Conservation (phyloP, 306 rosid genomes). For the Chamaecrista fasciculata region DNA sequence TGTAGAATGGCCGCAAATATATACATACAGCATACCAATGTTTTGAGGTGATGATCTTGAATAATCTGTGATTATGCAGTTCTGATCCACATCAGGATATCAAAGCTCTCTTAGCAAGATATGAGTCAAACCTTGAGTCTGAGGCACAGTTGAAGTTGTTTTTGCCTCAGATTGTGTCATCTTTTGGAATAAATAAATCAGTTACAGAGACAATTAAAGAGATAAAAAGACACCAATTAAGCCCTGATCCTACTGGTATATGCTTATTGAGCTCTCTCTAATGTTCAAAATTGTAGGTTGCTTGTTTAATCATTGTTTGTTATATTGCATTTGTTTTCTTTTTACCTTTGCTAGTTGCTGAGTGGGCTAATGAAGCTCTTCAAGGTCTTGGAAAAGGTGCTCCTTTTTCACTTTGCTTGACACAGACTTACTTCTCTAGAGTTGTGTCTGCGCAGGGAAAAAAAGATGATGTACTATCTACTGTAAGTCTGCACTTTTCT, state of each 20-base stretch:
- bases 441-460: slow-evolving; percentile 72
- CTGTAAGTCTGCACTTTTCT: slow-evolving; percentile 37
- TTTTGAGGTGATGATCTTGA: slow-evolving; percentile 24
- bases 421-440: slow-evolving; percentile 69
- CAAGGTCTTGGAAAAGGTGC: slow-evolving; percentile 87
- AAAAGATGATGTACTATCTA: slow-evolving; percentile 53
- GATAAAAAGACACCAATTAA: slow-evolving; percentile 57
- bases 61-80: slow-evolving; percentile 45
- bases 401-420: slow-evolving; percentile 88
- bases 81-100: slow-evolving; percentile 85
- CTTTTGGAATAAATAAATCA: slow-evolving; percentile 65
- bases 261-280: slow-evolving; percentile 28
- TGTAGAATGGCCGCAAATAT: slow-evolving; percentile 11
- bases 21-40: not conserved
- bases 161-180: slow-evolving; percentile 70
- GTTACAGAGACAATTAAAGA: slow-evolving; percentile 71
- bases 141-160: slow-evolving; percentile 58
- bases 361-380: slow-evolving; percentile 96
- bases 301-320: not conserved
- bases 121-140: slow-evolving; percentile 7
- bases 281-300: not conserved
- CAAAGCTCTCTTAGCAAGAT: slow-evolving; percentile 54
- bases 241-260: slow-evolving; percentile 73
- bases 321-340: slow-evolving; percentile 18
- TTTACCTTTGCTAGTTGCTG: slow-evolving; percentile 54